Percentiles rank a stretch among this genome's conserved stretches.
Conservation (phyloP, 495 filamentous ascomycete genomes). For the Sordaria brevicollis region DNA sequence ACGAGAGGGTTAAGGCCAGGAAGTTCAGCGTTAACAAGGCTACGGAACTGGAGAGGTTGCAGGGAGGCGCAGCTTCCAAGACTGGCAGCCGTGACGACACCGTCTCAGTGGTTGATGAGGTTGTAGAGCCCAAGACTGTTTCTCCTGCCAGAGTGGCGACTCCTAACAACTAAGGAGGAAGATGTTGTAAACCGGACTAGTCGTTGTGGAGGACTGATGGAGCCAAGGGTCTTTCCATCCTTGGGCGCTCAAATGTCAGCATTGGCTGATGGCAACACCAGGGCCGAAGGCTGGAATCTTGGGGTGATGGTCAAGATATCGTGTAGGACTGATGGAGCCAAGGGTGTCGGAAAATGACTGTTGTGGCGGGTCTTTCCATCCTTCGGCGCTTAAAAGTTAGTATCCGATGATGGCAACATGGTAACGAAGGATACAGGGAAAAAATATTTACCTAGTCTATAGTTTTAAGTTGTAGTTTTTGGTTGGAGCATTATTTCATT, state of each 20-base stretch:
- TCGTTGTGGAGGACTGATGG: background rate
- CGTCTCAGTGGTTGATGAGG: background rate
- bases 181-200: background rate
- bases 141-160: background rate
- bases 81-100: background rate
- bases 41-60: conserved; percentile 1
- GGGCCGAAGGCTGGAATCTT: background rate
- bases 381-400: background rate
- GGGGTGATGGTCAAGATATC: background rate
- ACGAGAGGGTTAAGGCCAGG: conserved; percentile 34
- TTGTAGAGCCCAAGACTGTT: background rate
- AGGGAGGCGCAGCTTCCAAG: background rate
- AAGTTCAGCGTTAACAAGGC: conserved; percentile 27
- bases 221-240: background rate
- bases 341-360: background rate
- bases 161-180: background rate
- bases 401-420: background rate
- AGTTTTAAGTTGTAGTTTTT: background rate
- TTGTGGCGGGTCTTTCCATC: background rate
- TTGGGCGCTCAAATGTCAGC: background rate
- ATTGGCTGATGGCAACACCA: background rate
- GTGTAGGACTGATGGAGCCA: background rate
- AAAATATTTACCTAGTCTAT: background rate
- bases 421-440: background rate
- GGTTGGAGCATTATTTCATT: background rate